A percentile compares a stretch with the other conserved stretches of the same genome.
These are phyloP conservation scores for Solanum pimpinellifolium DNA, from an alignment of 257 asterid species.

Conservation along the genomic window DNA sequence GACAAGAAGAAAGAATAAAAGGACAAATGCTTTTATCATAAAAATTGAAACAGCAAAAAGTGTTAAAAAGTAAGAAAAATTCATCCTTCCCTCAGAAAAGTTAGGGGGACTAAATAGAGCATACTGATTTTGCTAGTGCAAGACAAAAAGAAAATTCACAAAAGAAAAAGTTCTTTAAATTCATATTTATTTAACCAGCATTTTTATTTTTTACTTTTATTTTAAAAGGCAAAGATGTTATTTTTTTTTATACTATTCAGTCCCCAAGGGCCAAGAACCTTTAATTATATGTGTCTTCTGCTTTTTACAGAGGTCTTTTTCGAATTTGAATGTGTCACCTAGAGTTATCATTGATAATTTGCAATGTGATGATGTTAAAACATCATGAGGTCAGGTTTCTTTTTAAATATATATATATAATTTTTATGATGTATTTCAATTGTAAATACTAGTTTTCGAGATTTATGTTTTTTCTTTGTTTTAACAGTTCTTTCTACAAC, in stretches of 20 bases:
- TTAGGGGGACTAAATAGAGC: background rate
- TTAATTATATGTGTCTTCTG: background rate
- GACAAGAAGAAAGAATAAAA: background rate
- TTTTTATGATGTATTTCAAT: background rate
- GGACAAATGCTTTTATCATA: background rate
- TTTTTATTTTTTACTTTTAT: background rate
- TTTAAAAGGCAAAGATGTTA: background rate
- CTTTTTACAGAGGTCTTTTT: background rate
- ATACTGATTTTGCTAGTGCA: background rate
- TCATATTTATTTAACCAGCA: background rate
- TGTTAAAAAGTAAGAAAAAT: background rate
- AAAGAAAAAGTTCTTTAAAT: background rate
- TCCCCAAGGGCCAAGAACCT: background rate
- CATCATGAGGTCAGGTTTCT: background rate
- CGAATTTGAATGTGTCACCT: background rate
- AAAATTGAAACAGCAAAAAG: background rate
- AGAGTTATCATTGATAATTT: constrained; percentile 16
- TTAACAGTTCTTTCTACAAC: background rate
- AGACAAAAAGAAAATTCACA: background rate
- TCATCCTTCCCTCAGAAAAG: background rate
- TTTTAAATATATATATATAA: background rate
- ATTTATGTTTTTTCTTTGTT: background rate
- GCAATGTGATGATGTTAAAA: constrained; percentile 6
- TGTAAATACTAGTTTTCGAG: background rate
- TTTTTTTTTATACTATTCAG: background rate